Evolutionary conservation across 257 asterid species (phyloP).

Genomic region (Datura wrightii): DNA sequence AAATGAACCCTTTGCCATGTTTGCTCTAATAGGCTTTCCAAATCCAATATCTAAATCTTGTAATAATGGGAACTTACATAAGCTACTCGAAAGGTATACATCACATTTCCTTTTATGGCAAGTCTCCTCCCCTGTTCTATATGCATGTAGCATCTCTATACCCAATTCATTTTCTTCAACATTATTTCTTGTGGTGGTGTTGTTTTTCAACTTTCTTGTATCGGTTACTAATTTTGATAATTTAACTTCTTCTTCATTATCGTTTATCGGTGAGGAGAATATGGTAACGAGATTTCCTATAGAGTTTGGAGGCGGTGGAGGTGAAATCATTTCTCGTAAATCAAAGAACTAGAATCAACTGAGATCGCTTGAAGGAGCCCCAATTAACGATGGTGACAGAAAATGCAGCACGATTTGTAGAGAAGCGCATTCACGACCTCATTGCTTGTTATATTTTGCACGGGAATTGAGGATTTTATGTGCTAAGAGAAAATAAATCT

Average conservation of each 20-base stretch:
- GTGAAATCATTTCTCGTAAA: not conserved
- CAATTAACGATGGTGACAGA: not conserved
- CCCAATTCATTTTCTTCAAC: not conserved
- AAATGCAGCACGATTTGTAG: not conserved
- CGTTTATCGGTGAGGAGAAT: not conserved
- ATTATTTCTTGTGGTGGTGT: not conserved
- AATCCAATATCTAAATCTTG: constrained; percentile 30
- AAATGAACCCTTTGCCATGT: not conserved
- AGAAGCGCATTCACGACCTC: constrained; percentile 27
- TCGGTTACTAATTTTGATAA: not conserved
- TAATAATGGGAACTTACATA: not conserved
- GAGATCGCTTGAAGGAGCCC: not conserved
- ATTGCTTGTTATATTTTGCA: not conserved
- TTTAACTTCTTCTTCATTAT: not conserved
- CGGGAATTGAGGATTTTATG: not conserved
- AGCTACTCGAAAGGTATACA: not conserved
- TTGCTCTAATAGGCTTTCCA: not conserved
- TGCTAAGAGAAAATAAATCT: constrained; percentile 1
- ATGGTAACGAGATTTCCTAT: not conserved
- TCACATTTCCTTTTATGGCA: not conserved
- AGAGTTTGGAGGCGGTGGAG: not conserved
- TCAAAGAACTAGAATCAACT: not conserved
- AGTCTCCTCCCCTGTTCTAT: not conserved
- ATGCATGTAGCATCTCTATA: not conserved
- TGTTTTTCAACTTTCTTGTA: not conserved